Evolutionary conservation across 805 yeast species (phyloP).

Genomic region (Pichia pseudocactophila): DNA sequence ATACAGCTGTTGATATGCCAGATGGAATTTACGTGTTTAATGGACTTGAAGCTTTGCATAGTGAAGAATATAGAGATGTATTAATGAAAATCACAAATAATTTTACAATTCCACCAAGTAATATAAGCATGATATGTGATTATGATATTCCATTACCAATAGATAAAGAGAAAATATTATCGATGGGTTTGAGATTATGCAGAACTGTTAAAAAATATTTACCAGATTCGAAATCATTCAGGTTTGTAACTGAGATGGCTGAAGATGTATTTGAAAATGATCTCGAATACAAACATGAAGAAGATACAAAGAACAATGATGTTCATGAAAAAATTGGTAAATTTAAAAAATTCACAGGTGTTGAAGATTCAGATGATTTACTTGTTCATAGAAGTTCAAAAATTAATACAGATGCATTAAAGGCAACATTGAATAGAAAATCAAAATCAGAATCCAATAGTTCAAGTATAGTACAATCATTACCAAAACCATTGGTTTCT

Average conservation of each 20-base stretch:
- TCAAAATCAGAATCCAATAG: constrained; percentile 11
- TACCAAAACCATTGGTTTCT: constrained; percentile 46
- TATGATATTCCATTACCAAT: constrained; percentile 40
- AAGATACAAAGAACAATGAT: neutral
- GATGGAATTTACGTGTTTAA: constrained; percentile 36
- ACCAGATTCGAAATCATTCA: constrained; percentile 31
- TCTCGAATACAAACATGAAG: neutral
- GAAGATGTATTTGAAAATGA: neutral
- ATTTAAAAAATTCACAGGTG: neutral
- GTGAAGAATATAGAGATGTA: constrained; percentile 19
- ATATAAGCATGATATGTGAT: constrained; percentile 24
- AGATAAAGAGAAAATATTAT: constrained; percentile 31
- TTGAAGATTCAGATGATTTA: neutral
- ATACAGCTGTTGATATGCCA: constrained; percentile 32
- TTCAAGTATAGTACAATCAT: neutral
- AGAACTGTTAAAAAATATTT: constrained; percentile 30
- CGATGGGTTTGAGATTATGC: constrained; percentile 35
- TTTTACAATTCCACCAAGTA: constrained; percentile 26
- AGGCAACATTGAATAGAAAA: constrained; percentile 18
- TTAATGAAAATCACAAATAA: constrained; percentile 24
- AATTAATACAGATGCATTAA: neutral
- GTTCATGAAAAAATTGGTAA: neutral
- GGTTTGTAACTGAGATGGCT: constrained; percentile 14
- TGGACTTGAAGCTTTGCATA: constrained; percentile 29
- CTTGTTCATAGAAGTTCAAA: constrained; percentile 10